Evolutionary conservation across 169 alveolate species (phyloP).

Genomic region (Plasmodium reichenowi): DNA sequence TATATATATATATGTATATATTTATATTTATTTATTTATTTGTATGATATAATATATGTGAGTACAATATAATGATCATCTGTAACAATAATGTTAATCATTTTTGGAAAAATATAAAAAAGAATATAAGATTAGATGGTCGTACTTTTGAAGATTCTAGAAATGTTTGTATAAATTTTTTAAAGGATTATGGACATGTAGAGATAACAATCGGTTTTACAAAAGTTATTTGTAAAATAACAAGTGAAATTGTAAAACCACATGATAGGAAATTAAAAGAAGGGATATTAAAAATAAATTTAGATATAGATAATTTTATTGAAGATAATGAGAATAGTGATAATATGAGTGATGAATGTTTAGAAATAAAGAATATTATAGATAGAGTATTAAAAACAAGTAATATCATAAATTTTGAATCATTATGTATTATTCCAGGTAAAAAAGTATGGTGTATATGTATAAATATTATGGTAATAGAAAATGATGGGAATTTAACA

Average conservation of each 20-base stretch:
- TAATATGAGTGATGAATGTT: slow-evolving; percentile 49
- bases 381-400: slow-evolving; percentile 62
- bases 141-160: slow-evolving; percentile 67
- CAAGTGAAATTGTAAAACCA: slow-evolving; percentile 73
- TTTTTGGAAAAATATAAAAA: slow-evolving; percentile 56
- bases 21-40: not conserved
- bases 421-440: slow-evolving; percentile 63
- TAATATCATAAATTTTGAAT: slow-evolving; percentile 63
- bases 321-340: slow-evolving; percentile 11
- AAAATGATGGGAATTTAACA: slow-evolving; percentile 66
- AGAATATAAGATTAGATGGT: slow-evolving; percentile 55
- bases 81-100: slow-evolving; percentile 54
- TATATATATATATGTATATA: not conserved
- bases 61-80: slow-evolving; percentile 23
- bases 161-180: slow-evolving; percentile 50
- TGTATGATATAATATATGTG: not conserved
- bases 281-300: slow-evolving; percentile 50
- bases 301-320: slow-evolving; percentile 63
- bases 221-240: slow-evolving; percentile 57
- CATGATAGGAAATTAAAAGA: slow-evolving; percentile 48
- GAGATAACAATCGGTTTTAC: slow-evolving; percentile 54
- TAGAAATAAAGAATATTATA: slow-evolving; percentile 59
- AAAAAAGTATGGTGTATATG: slow-evolving; percentile 65
- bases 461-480: slow-evolving; percentile 46
- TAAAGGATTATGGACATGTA: slow-evolving; percentile 58